A percentile compares a stretch with the other conserved stretches of the same genome.
These are phyloP conservation scores for Diaporthe sp. DNA, from an alignment of 2,329 filamentous ascomycete species.

Conservation along the genomic window DNA sequence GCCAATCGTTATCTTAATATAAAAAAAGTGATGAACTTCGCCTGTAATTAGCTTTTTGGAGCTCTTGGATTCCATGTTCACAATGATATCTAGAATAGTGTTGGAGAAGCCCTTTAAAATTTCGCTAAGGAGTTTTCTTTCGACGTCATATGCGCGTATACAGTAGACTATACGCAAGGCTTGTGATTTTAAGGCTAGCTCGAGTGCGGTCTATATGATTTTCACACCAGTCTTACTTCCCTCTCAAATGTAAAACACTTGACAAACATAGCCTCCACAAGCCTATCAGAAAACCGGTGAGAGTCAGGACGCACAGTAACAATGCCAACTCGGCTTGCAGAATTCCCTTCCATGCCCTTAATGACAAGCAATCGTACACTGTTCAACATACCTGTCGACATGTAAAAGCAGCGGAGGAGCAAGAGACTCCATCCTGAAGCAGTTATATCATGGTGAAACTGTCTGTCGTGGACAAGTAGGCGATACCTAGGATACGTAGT, in stretches of 20 bases:
- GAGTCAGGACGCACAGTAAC: not conserved
- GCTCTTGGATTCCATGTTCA: no score
- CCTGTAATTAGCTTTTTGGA: no score
- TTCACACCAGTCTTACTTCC: not conserved
- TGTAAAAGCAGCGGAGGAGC: not conserved
- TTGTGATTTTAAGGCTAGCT: not conserved
- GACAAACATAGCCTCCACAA: not conserved
- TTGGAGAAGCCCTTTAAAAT: no score
- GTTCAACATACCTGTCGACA: no score
- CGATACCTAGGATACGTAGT: not conserved
- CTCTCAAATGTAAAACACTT: not conserved
- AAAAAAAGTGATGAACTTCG: no score
- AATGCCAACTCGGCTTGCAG: not conserved
- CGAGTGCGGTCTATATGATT: not conserved
- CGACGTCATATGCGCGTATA: not conserved
- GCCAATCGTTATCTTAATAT: no score
- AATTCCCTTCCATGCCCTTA: not conserved
- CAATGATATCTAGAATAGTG: no score
- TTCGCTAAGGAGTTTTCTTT: no score
- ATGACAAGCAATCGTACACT: not conserved
- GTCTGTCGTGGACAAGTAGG: not conserved
- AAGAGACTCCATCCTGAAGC: not conserved
- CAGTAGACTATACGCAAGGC: not conserved
- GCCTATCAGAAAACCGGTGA: rapidly evolving
- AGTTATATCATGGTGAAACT: not conserved